phyloP scores from a whole-genome alignment of 805 yeast species.

The Maudiozyma pseudohumilis region DNA sequence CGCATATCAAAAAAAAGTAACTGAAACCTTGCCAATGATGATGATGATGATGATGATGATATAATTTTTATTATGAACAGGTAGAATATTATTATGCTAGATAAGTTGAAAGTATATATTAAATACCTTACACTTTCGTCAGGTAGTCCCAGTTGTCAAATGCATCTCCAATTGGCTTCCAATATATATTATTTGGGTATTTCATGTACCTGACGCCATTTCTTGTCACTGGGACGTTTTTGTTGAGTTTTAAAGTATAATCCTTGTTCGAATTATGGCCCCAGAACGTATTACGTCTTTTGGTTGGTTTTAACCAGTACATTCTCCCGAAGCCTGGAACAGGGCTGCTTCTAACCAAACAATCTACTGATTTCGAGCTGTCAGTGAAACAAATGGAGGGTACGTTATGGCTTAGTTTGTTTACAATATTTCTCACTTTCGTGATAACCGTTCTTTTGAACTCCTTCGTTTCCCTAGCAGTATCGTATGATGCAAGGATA shows the following conservation, averaged over 20 bases:
- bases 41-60: too few relatives aligned
- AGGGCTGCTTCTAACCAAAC: constrained; percentile 21
- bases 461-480: constrained; percentile 9
- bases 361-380: constrained; percentile 18
- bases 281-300: constrained; percentile 17
- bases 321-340: constrained; percentile 26
- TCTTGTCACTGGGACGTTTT: constrained; percentile 15
- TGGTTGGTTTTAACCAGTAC: constrained; percentile 26
- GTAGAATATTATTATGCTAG: background rate
- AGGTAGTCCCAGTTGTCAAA: constrained; percentile 25
- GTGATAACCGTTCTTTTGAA: constrained; percentile 12
- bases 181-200: constrained; percentile 20
- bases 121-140: constrained; percentile 2
- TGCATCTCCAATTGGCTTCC: constrained; percentile 17
- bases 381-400: constrained; percentile 17
- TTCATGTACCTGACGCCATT: constrained; percentile 22
- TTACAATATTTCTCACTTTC: constrained; percentile 9
- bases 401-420: constrained; percentile 12
- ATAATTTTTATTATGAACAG: too few relatives aligned
- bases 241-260: constrained; percentile 13
- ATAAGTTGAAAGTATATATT: background rate
- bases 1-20: too few relatives aligned
- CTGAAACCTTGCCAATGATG: too few relatives aligned
- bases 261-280: constrained; percentile 20
- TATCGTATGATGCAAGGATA: constrained; percentile 11